phyloP scores from a whole-genome alignment of 257 asterid species.

The Plantago elongata region DNA sequence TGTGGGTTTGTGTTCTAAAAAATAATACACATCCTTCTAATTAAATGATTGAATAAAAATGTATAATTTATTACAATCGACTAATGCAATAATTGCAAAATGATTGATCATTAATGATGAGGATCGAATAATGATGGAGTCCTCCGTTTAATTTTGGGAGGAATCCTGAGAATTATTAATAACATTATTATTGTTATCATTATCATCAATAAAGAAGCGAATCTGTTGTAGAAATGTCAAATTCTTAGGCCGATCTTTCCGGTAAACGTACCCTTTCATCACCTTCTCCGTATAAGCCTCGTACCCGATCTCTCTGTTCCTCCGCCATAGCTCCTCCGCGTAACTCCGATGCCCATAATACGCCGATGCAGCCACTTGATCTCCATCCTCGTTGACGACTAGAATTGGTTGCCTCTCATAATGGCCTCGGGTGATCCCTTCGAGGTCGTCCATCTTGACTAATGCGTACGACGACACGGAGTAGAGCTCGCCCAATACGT shows the following conservation, averaged over 20 bases:
- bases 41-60: no score
- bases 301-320: slow-evolving; percentile 52
- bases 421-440: slow-evolving; percentile 55
- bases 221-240: slow-evolving; percentile 61
- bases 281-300: slow-evolving; percentile 52
- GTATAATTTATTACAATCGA: no score
- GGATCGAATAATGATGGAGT: neutral
- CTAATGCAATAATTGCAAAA: neutral
- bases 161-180: slow-evolving; percentile 3
- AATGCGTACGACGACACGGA: slow-evolving; percentile 48
- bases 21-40: no score
- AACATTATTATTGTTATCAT: no score
- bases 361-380: slow-evolving; percentile 13
- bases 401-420: slow-evolving; percentile 65
- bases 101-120: neutral
- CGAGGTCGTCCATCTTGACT: slow-evolving; percentile 63
- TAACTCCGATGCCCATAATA: slow-evolving; percentile 70
- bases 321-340: slow-evolving; percentile 72
- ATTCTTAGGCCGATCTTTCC: slow-evolving; percentile 62
- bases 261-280: slow-evolving; percentile 59
- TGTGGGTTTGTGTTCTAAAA: no score
- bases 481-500: slow-evolving; percentile 69
- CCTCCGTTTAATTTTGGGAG: neutral
- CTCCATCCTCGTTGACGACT: neutral
- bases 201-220: slow-evolving; percentile 33